phyloP scores from a whole-genome alignment of 2,329 filamentous ascomycete species.

The Rutstroemia sp. region DNA sequence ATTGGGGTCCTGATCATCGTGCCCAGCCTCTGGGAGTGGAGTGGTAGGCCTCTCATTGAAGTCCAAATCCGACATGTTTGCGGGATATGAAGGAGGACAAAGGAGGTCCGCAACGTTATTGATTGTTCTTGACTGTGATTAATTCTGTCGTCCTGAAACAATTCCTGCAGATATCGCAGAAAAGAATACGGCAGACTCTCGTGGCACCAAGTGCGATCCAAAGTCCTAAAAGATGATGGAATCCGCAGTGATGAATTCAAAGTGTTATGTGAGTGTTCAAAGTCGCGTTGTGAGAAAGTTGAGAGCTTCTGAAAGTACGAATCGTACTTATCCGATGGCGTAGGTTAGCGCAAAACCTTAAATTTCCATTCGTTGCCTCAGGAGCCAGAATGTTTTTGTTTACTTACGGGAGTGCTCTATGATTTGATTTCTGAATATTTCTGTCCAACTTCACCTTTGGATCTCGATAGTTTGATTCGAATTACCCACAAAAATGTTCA shows the following conservation, averaged over 20 bases:
- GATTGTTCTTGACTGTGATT: too few relatives aligned
- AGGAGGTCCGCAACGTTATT: not conserved
- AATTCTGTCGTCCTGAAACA: not conserved
- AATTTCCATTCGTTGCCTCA: slow-evolving; percentile 10
- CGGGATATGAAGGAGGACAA: not conserved
- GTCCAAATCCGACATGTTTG: slow-evolving; percentile 26
- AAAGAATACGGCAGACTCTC: too few relatives aligned
- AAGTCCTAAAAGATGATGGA: not conserved
- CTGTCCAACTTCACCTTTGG: not conserved
- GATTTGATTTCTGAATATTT: slow-evolving; percentile 4
- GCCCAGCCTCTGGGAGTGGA: slow-evolving; percentile 18
- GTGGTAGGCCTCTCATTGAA: slow-evolving; percentile 16
- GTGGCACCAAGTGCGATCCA: too few relatives aligned
- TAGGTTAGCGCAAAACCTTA: slow-evolving; percentile 10
- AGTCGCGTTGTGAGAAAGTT: not conserved
- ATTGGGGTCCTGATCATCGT: slow-evolving; percentile 15
- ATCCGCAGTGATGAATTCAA: not conserved
- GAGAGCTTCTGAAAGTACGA: not conserved
- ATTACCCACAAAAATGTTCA: slow-evolving; percentile 15
- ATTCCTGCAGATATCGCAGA: not conserved
- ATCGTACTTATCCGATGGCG: not conserved
- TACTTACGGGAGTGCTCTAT: not conserved
- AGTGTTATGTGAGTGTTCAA: not conserved
- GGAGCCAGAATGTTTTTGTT: slow-evolving; percentile 4
- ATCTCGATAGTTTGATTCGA: not conserved